These are phyloP conservation scores for Camellia granthamiana DNA, from an alignment of 148 eudicot species.

Conservation along the genomic window DNA sequence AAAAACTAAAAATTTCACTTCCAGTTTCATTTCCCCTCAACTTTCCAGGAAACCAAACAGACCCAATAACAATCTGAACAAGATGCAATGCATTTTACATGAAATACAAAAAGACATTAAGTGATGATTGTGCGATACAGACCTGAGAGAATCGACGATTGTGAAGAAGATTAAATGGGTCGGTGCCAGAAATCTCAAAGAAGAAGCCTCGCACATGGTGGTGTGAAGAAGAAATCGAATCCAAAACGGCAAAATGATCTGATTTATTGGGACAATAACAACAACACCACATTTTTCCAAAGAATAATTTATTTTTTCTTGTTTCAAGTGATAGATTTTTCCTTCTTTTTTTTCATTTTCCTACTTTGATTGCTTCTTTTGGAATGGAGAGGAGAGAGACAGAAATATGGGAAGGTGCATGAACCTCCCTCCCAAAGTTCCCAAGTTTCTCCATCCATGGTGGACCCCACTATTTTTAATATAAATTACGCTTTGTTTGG, in stretches of 20 bases:
- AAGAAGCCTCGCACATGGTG: neutral
- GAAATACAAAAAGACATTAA: neutral
- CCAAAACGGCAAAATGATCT: neutral
- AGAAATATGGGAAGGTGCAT: slow-evolving; percentile 26
- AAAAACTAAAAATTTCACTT: neutral
- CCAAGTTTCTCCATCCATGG: neutral
- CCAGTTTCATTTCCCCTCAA: neutral
- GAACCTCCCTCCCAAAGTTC: slow-evolving; percentile 15
- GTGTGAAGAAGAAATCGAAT: neutral
- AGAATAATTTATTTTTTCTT: neutral
- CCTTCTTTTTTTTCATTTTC: neutral
- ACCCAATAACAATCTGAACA: neutral
- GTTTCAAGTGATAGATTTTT: neutral
- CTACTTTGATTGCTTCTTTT: neutral
- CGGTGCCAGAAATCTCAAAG: neutral
- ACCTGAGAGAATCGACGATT: neutral
- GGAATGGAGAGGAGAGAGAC: neutral
- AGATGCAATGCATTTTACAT: neutral
- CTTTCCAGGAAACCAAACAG: neutral
- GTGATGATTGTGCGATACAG: neutral
- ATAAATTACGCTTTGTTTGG: too few species aligned
- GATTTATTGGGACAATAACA: slow-evolving; percentile 3
- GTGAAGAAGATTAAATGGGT: neutral
- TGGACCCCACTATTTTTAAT: neutral
- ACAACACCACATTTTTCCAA: neutral